Conservation (phyloP, 2,329 filamentous ascomycete species). For the Fusarium drepaniforme region DNA sequence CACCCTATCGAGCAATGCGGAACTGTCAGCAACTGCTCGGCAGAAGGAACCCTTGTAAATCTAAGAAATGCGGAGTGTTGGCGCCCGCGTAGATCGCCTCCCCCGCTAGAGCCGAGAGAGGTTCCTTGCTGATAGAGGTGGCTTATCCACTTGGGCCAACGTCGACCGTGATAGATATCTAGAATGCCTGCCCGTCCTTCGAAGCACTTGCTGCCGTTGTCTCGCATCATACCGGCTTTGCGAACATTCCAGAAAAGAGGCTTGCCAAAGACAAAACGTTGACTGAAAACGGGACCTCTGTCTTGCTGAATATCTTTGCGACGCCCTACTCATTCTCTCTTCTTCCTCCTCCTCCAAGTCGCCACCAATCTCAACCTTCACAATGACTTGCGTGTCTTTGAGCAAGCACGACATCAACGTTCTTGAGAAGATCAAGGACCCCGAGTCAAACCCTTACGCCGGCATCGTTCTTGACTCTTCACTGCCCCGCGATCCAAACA, state of each 20-base stretch:
- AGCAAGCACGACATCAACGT: constrained; percentile 71
- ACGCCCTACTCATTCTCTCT: neutral
- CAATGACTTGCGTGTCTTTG: constrained; percentile 63
- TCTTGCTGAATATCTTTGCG: constrained; percentile 3
- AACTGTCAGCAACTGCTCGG: constrained; percentile 33
- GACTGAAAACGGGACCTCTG: constrained; percentile 2
- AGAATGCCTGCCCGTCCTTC: constrained; percentile 19
- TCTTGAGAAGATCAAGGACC: constrained; percentile 76
- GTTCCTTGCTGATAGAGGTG: constrained; percentile 11
- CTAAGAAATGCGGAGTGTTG: constrained; percentile 18
- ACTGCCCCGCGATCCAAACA: constrained; percentile 68
- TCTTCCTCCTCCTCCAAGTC: neutral
- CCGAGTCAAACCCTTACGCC: constrained; percentile 69
- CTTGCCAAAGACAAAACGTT: neutral
- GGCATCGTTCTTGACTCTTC: constrained; percentile 66
- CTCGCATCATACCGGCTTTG: constrained; percentile 13
- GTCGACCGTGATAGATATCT: constrained; percentile 29
- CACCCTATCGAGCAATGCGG: constrained; percentile 30
- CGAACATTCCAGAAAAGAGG: constrained; percentile 10
- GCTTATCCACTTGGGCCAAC: constrained; percentile 24
- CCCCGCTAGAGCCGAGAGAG: constrained; percentile 37
- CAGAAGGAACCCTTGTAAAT: constrained; percentile 24
- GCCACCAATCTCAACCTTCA: constrained; percentile 22
- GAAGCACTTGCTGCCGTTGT: constrained; percentile 16
- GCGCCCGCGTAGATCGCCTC: constrained; percentile 12